These are phyloP conservation scores for Suhomyces coccinellae DNA, from an alignment of 1,139 yeast species.

Conservation along the genomic window DNA sequence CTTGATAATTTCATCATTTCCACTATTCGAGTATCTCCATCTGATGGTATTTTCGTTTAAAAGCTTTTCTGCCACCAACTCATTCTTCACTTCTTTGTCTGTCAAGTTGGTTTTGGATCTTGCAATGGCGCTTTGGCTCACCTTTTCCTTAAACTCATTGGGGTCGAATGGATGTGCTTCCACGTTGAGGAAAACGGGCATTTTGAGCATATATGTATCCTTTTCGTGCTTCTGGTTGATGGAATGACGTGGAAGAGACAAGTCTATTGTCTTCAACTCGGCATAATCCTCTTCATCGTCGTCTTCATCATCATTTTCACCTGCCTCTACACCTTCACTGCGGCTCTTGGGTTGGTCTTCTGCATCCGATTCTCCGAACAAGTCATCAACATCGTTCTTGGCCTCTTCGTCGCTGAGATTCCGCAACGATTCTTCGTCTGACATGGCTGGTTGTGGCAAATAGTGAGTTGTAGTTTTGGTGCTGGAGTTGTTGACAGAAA, in stretches of 20 bases:
- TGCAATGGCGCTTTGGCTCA: slow-evolving; percentile 49
- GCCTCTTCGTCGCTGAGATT: slow-evolving; percentile 20
- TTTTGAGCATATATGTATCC: slow-evolving; percentile 58
- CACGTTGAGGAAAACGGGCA: slow-evolving; percentile 80
- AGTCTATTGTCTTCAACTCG: slow-evolving; percentile 52
- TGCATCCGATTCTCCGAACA: slow-evolving; percentile 52
- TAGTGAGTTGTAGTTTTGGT: background rate
- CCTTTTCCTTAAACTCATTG: slow-evolving; percentile 57
- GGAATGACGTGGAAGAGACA: slow-evolving; percentile 76
- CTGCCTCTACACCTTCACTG: slow-evolving; percentile 14
- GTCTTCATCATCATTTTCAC: slow-evolving; percentile 28
- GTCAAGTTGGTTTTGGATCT: slow-evolving; percentile 34
- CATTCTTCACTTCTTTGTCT: slow-evolving; percentile 41
- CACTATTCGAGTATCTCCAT: slow-evolving; percentile 83
- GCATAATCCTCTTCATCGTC: slow-evolving; percentile 33
- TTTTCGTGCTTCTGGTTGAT: slow-evolving; percentile 43
- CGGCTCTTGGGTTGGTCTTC: slow-evolving; percentile 26
- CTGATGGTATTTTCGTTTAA: slow-evolving; percentile 81
- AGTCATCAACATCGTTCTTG: slow-evolving; percentile 36
- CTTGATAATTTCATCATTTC: slow-evolving; percentile 63
- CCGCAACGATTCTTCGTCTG: slow-evolving; percentile 16
- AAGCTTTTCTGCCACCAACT: slow-evolving; percentile 51
- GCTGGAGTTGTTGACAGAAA: slow-evolving; percentile 1
- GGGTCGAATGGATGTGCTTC: slow-evolving; percentile 91
- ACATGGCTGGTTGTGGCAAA: slow-evolving; percentile 10